phyloP scores from a whole-genome alignment of 1,139 yeast species.

The Spencermartinsiella ligniputridi region DNA sequence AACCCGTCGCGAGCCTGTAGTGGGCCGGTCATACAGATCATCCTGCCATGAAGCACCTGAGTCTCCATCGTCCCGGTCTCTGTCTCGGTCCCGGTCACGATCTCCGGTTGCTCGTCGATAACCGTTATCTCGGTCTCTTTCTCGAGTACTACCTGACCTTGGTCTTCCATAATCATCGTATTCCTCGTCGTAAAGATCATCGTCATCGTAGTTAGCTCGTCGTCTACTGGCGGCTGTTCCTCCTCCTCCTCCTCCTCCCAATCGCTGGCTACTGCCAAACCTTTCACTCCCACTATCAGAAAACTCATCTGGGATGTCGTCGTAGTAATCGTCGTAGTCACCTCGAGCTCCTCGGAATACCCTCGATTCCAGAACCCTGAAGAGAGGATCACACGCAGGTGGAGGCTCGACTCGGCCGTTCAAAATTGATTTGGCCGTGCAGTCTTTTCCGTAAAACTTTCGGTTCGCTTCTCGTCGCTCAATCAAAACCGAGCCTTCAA shows the following conservation, averaged over 20 bases:
- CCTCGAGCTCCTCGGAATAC: slow-evolving; percentile 66
- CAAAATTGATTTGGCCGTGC: slow-evolving; percentile 80
- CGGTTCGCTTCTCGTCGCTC: slow-evolving; percentile 97
- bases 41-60: slow-evolving; percentile 67
- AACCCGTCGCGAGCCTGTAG: slow-evolving; percentile 18
- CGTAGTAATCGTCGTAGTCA: slow-evolving; percentile 57
- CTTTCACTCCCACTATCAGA: slow-evolving; percentile 25
- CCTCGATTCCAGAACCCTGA: slow-evolving; percentile 80
- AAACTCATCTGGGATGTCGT: slow-evolving; percentile 63
- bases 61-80: slow-evolving; percentile 36
- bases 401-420: slow-evolving; percentile 88
- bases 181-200: slow-evolving; percentile 36
- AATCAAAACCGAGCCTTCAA: slow-evolving; percentile 91
- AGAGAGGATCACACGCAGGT: slow-evolving; percentile 84
- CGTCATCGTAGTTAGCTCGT: slow-evolving; percentile 39
- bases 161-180: slow-evolving; percentile 15
- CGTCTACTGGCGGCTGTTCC: too few species aligned
- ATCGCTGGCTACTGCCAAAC: slow-evolving; percentile 16
- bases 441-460: slow-evolving; percentile 82
- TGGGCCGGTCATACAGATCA: slow-evolving; percentile 62
- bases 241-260: slow-evolving; percentile 22
- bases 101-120: slow-evolving; percentile 16
- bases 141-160: slow-evolving; percentile 5
- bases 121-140: neutral
- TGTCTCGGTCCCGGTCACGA: slow-evolving; percentile 29